Conservation (phyloP, 2,329 filamentous ascomycete genomes). For the Gyromitra esculenta region DNA sequence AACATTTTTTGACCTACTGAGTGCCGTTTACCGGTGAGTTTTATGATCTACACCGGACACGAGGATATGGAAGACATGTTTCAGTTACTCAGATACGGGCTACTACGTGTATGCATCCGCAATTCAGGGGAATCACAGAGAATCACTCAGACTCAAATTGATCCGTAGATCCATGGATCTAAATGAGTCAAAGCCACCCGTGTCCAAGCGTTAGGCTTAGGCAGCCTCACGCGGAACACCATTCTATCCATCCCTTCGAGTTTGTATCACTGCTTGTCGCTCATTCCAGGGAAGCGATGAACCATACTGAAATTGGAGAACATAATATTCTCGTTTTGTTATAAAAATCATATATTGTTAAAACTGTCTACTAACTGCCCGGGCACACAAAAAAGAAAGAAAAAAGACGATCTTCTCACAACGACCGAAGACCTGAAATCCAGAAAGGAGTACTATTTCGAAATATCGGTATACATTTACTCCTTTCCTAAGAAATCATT, state of each 20-base stretch:
- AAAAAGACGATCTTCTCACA: neutral
- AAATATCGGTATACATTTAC: conserved; percentile 11
- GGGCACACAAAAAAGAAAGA: neutral
- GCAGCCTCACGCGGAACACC: neutral
- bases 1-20: neutral
- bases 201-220: neutral
- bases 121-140: neutral
- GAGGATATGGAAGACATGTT: neutral
- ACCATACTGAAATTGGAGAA: neutral
- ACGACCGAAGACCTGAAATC: neutral
- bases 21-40: neutral
- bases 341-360: neutral
- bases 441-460: neutral
- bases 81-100: neutral
- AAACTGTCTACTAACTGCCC: neutral
- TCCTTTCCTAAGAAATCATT: conserved; percentile 19
- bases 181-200: neutral
- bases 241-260: neutral
- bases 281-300: neutral
- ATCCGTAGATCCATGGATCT: neutral
- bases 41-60: neutral
- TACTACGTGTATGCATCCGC: neutral
- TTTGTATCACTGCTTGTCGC: neutral
- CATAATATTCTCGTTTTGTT: neutral
- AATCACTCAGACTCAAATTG: neutral